phyloP scores from a whole-genome alignment of 306 rosid genomes.

The Glycyrrhiza uralensis region DNA sequence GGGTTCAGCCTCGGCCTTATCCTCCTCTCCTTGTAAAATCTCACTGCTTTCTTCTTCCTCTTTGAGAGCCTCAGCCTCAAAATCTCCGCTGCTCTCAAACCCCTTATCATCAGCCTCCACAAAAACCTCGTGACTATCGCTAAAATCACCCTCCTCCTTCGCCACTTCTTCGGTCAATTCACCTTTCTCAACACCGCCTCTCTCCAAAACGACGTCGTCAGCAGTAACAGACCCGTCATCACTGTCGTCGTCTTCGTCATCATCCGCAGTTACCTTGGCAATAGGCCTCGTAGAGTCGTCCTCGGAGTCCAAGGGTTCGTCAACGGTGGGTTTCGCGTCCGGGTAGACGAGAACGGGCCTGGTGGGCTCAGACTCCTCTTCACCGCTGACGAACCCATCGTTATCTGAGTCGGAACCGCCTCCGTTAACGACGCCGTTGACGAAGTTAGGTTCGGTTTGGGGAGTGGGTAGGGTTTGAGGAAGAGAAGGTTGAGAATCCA shows the following conservation, averaged over 20 bases:
- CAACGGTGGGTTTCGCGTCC: background rate
- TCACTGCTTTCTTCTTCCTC: constrained; percentile 21
- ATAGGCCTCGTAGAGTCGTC: background rate
- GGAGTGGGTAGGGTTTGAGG: constrained; percentile 36
- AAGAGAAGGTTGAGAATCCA: constrained; percentile 40
- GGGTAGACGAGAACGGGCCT: constrained; percentile 40
- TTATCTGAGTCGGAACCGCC: constrained; percentile 38
- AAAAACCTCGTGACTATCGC: constrained; percentile 28
- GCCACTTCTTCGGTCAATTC: background rate
- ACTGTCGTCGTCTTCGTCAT: constrained; percentile 54
- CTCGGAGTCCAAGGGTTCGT: constrained; percentile 4
- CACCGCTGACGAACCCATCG: constrained; percentile 70
- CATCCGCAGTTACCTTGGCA: constrained; percentile 33
- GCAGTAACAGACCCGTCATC: background rate
- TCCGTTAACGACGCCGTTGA: constrained; percentile 26
- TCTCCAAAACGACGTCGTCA: constrained; percentile 7
- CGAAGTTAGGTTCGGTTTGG: constrained; percentile 6
- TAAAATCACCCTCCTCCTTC: constrained; percentile 44
- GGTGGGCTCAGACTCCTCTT: constrained; percentile 32
- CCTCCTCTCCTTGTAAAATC: background rate
- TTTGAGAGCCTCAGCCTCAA: constrained; percentile 23
- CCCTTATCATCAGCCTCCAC: constrained; percentile 30
- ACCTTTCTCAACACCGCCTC: background rate
- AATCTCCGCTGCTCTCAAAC: constrained; percentile 6
- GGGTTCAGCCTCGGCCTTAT: constrained; percentile 8